Evolutionary conservation across 768 basidiomycete genomes (phyloP).

Genomic region (Panaeolus papilionaceus): DNA sequence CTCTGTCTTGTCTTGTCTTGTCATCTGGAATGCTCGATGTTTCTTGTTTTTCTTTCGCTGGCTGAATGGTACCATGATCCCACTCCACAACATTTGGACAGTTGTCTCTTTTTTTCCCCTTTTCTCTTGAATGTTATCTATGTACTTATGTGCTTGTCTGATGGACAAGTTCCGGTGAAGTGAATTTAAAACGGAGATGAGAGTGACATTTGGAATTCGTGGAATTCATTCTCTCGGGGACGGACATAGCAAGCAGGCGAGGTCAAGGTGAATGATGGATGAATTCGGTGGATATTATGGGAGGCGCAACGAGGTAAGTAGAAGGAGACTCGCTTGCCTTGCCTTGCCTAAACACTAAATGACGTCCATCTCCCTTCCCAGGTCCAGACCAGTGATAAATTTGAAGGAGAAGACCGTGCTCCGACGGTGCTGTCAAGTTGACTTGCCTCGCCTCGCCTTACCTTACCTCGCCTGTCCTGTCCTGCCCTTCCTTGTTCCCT

Average conservation of each 20-base stretch:
- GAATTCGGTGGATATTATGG: too few species aligned
- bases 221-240: background rate
- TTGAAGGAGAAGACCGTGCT: conserved; percentile 4
- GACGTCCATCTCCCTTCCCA: background rate
- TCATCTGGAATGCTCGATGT: background rate
- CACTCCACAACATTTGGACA: background rate
- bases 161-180: background rate
- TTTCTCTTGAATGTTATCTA: too few species aligned
- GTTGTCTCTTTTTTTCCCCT: background rate
- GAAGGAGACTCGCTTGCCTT: too few species aligned
- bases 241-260: background rate
- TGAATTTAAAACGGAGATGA: conserved; percentile 2
- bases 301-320: background rate
- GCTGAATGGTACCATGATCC: background rate
- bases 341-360: background rate
- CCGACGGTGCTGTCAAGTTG: conserved; percentile 12
- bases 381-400: background rate
- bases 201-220: background rate
- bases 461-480: background rate
- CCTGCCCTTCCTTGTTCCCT: background rate
- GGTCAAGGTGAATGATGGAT: background rate
- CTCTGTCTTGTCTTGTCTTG: background rate
- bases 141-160: background rate
- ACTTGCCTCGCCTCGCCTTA: background rate
- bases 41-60: background rate